A percentile compares a stretch with the other conserved stretches of the same genome.
Conservation (phyloP, 176 grass and related monocot genomes). For the Dactylis glomerata region DNA sequence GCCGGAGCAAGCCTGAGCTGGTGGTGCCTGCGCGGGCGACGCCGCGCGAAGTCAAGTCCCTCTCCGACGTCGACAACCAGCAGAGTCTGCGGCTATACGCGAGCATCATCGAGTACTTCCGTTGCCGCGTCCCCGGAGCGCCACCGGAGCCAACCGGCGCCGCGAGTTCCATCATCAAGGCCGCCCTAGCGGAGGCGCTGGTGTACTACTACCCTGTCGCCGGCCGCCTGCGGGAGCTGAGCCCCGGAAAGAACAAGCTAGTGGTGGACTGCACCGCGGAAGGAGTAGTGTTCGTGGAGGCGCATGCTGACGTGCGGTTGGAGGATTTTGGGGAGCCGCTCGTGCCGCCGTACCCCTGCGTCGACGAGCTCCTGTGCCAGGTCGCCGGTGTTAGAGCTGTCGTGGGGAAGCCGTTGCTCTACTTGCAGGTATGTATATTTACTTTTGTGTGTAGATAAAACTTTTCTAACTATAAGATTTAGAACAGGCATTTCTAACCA, state of each 20-base stretch:
- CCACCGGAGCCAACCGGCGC: background rate
- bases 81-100: conserved; percentile 6
- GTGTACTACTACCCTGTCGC: conserved; percentile 55
- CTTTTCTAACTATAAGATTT: no score
- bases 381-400: conserved; percentile 9
- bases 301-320: conserved; percentile 37
- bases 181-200: conserved; percentile 21
- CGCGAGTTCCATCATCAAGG: background rate
- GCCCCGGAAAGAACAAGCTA: conserved; percentile 6
- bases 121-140: background rate
- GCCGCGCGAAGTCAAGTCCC: background rate
- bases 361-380: conserved; percentile 34
- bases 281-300: conserved; percentile 52
- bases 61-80: conserved; percentile 37
- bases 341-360: conserved; percentile 32
- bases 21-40: background rate
- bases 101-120: background rate
- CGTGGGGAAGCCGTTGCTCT: conserved; percentile 32
- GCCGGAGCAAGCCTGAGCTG: conserved; percentile 11
- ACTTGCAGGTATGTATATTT: conserved; percentile 50
- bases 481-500: no score
- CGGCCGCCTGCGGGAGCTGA: conserved; percentile 34
- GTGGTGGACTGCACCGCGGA: conserved; percentile 54
- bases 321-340: conserved; percentile 32
- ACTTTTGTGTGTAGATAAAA: no score